Base-by-base conservation (phyloP, 2,329 filamentous ascomycete genomes). In the Cladophialophora carrionii region DNA sequence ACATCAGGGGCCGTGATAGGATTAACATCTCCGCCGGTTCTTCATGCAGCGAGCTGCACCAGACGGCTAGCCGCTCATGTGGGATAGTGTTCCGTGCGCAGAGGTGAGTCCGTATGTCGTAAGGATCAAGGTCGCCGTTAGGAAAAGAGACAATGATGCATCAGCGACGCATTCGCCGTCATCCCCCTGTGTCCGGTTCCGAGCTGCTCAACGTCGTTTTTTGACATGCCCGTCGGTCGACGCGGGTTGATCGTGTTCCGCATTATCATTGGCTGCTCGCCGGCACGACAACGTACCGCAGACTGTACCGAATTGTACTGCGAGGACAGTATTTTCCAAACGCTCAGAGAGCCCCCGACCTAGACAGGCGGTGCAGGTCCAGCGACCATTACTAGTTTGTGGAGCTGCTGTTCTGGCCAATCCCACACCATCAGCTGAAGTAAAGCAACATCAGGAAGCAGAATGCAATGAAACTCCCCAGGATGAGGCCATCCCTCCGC, bases 401-500 rank as follows among this genome's bases (percentile, higher is more conserved):
- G n/a, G 17, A 43, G 37, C 17, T n/a, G 37, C 37, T 7, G 37
- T n/a, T 20, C n/a, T 43, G 29, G 37, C 24, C 34, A 34, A 17
- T 32, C 17, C 14, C 20, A 22, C 8, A 29, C 32, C 9, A 29
- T 56, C 43, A 69, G 62, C 67, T 69, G 59, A 69, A 69, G 49
- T 67, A 96, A 73, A 94, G 86, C 73, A 98, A 85, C 79, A 96
- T 79, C 72, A 98, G 78, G 75, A 96, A 96, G 79, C 95, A 98
- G 72, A 96, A 85, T 0, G 92, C 93, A 73, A 99, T 92, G 74
- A 99, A 96, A 54, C 83, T 82, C 20, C 92, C 95, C 81, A 99
- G 85, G 70, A 99, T 96, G 71, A 99, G 89, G 32, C 93, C 93
- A 78, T 99, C 95, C 72, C 95, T 88, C 76, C 94, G 87, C 85